Evolutionary conservation across 2,329 filamentous ascomycete genomes (phyloP), one percentile per base, ranked within the genome.

Genomic region (Didymella lethalis): DNA sequence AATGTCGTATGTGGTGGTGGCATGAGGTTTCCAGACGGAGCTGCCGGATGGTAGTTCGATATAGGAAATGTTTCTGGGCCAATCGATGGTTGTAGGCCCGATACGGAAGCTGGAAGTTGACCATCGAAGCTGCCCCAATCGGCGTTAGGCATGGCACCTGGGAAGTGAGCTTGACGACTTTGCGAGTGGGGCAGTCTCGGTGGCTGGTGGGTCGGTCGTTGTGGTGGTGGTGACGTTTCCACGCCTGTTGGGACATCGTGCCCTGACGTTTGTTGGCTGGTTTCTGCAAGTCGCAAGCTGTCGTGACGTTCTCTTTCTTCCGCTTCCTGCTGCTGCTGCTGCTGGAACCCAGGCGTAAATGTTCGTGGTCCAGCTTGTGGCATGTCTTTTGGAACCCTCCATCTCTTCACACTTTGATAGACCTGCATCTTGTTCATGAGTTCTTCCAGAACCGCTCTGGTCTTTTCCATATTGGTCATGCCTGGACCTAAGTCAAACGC

Each of bases 401-500:
- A 81, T 61, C 85, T 85, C 38, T 88, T 83, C 77, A 88, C 82
- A 25, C 78, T 79, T 66, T 84, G 82, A 67, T 89, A 90, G 3
- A 85, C 78, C 14, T 83, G 81, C 31, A 85, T 86, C 64, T 88
- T 86, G 36, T 84, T 82, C 64, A 84, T 79, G 36, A 92, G 80
- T 59, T 91, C 88, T 10, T 80, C 79, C 31, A 92, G 77, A 1
- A 93, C 83, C 20, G 82, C 80, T 29, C 85, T 77, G 11, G 82
- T 84, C 71, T 92, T 92, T 43, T 85, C 79, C 18, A 82, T 79
- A 3, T 82, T 82, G 12, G 82, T 74, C 41, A 85, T 73, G 32
- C 80, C 74, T 5, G 81, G 71, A 31, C 89, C 83, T 28, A 88
- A 78, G 49, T 86, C 84, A 71, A 91, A 93, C 25, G 90, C 86